Conservation (phyloP, 2,329 filamentous ascomycete species). For the Aspergillus tubingensis region DNA sequence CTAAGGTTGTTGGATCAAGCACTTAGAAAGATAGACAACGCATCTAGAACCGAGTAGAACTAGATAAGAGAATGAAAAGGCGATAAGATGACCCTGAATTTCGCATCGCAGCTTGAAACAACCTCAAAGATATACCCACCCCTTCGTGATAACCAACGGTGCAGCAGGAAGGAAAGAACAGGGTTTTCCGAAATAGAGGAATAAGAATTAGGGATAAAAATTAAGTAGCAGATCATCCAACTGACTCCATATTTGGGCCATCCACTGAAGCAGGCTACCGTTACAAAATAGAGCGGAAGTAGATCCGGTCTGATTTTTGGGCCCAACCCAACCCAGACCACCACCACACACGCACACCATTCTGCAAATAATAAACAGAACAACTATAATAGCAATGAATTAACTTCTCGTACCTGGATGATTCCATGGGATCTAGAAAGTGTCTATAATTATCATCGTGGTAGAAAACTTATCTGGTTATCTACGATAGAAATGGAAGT, state of each 20-base stretch:
- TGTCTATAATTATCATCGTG: background rate
- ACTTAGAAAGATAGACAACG: no score
- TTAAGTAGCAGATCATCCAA: background rate
- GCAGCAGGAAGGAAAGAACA: background rate
- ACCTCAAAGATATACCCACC: background rate
- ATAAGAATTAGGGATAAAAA: background rate
- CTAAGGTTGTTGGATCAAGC: no score
- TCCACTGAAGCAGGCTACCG: background rate
- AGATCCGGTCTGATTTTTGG: slow-evolving; percentile 3
- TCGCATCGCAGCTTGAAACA: background rate
- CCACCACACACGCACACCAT: background rate
- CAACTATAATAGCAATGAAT: background rate
- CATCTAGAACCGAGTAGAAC: background rate
- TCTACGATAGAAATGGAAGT: no score
- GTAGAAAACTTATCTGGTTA: background rate
- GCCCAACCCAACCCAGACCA: background rate
- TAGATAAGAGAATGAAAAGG: no score
- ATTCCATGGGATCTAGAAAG: background rate
- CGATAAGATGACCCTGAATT: background rate
- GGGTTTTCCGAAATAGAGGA: no score
- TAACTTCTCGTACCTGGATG: background rate
- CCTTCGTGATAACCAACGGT: background rate
- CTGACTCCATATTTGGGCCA: background rate
- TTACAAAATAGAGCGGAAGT: background rate
- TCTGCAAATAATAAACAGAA: background rate